Evolutionary conservation across 2,329 filamentous ascomycete species (phyloP), one percentile per base, ranked within the genome.

Genomic region (Tolypocladium ophioglossoides): DNA sequence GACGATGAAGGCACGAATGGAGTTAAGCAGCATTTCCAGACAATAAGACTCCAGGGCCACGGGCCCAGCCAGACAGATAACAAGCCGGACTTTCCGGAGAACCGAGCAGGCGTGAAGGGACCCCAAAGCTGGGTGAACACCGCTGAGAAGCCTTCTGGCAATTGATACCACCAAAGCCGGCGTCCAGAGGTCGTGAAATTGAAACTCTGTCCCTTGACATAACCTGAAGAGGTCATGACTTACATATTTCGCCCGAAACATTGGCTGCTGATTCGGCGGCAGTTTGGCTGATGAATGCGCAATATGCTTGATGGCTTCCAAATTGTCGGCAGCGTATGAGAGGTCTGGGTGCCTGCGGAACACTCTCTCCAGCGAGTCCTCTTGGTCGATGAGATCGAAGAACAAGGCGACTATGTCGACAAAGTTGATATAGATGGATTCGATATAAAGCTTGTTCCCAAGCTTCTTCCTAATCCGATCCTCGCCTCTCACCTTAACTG

Each of bases 81-180:
- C 72, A 10, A 96, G 80, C 37, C 91, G 81, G 49, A 97, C 78
- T 65, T 95, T 96, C 40, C 91, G 85, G 52, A 99, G 78, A 4
- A 96, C 84, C 2, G 90, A 86, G 66, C 90, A 94, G 39, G 89
- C 87, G 68, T 96, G 88, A 6, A 96, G 74, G 22, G 94, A 87
- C 0, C 94, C 95, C 7, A 97, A 74, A 0, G 91, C 88, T 22
- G 86, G 81, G 63, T 95, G 85, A 20, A 96, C 86, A 1, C 85
- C 86, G 65, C 90, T 87, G 53, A 99, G 74, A 3, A 99, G 77
- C 58, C 80, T 85, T 52, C 95, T 83, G 52, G 87, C 83, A 30
- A 95, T 79, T 55, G 84, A 86, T 0, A 85, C 81, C 51, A 91
- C 84, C 41, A 91, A 73, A 4, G 87, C 78, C 7, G 90, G 82